Conservation (phyloP, 2,329 filamentous ascomycete species). For the Delphinella strobiligena region DNA sequence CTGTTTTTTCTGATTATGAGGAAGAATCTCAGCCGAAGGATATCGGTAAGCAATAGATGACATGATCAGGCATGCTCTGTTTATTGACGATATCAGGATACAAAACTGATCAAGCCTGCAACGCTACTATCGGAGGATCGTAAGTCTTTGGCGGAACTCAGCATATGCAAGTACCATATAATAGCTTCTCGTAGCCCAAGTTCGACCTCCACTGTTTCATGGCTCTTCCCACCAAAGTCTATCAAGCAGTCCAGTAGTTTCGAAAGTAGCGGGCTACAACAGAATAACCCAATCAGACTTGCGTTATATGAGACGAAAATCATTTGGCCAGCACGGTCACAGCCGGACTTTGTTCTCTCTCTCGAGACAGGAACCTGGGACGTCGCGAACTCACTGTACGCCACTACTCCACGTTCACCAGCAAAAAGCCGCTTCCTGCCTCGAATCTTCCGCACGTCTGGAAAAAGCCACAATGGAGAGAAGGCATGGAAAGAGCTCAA, state of each 20-base stretch:
- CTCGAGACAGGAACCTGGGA: slow-evolving; percentile 16
- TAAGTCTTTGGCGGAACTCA: slow-evolving; percentile 11
- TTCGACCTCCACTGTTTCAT: slow-evolving; percentile 19
- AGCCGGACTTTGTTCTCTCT: slow-evolving; percentile 16
- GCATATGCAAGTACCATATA: slow-evolving; percentile 3
- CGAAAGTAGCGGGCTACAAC: slow-evolving; percentile 18
- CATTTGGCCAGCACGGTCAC: slow-evolving; percentile 16
- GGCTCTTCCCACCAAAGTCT: slow-evolving; percentile 17
- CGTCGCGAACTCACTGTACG: slow-evolving; percentile 8
- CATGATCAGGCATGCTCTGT: slow-evolving; percentile 14
- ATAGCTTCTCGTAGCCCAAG: slow-evolving; percentile 12
- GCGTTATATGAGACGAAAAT: slow-evolving; percentile 14
- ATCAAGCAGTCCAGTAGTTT: slow-evolving; percentile 16
- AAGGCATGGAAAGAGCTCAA: slow-evolving; percentile 14
- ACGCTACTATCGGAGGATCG: slow-evolving; percentile 16
- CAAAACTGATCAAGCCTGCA: no score
- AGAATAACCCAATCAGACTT: slow-evolving; percentile 18
- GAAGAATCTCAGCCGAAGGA: slow-evolving; percentile 9
- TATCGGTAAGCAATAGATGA: slow-evolving; percentile 12
- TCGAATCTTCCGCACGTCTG: slow-evolving; percentile 13
- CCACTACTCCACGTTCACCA: no score
- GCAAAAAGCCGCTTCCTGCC: slow-evolving; percentile 14
- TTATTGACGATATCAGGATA: slow-evolving; percentile 9
- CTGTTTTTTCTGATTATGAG: slow-evolving; percentile 22
- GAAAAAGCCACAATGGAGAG: slow-evolving; percentile 15